Evolutionary conservation across 2,329 filamentous ascomycete species (phyloP), one percentile per base, ranked within the genome.

Genomic region (Blastomyces parvus): DNA sequence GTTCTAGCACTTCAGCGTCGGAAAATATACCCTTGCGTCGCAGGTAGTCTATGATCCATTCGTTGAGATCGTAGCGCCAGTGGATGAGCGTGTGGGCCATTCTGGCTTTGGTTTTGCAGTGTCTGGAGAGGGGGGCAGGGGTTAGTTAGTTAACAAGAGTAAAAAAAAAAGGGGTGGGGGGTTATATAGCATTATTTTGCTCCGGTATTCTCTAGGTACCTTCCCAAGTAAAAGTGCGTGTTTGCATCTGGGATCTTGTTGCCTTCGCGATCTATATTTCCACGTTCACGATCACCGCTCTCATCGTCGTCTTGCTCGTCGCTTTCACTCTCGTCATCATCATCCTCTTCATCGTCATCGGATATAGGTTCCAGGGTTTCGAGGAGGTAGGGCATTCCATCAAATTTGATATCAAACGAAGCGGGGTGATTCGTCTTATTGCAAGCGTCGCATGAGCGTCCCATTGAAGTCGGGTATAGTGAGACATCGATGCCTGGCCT

Each of bases 31-130:
- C 85, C 64, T 86, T 80, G 0, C 73, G 73, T 30, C 80, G 74
- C 0, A 94, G 82, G 61, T 83, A 84, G 36, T 82, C 80, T 30
- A 88, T 79, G 0, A 92, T 86, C 82, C 84, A 89, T 66, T 87
- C 82, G 70, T 89, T 87, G n/a, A 93, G 83, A 56, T 86, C 83
- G 64, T 83, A 84, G 63, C 87, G 87, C 90, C 90, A 92, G 74
- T 94, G 90, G 4, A 85, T 81, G 3, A 93, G 80, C 0, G 82
- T 82, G 70, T 93, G 89, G 0, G 88, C 87, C 48, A 86, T 86
- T 66, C 85, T 80, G 0, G 89, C 88, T 67, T 87, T 88, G 40
- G 77, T 75, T 69, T 82, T 83, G 77, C 86, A 89, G 64, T 81
- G 80, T 65, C 77, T 77, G 40, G 14, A 5, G 4, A 11, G 9